These are phyloP conservation scores for Exsudoporus floridanus DNA, from an alignment of 1,284 basidiomycete species.

Conservation along the genomic window DNA sequence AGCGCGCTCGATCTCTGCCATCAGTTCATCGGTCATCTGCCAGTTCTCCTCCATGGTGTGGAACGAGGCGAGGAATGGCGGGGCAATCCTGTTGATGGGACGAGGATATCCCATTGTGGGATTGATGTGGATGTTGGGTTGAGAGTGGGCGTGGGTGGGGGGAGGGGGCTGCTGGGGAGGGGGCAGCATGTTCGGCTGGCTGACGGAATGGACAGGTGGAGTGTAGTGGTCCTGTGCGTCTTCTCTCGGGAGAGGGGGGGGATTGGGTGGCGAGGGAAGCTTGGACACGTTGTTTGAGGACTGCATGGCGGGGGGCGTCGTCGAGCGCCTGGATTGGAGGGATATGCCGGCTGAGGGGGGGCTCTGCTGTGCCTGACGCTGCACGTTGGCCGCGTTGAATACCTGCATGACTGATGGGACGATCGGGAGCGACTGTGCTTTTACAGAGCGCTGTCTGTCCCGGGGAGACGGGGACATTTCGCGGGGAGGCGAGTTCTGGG, in stretches of 20 bases:
- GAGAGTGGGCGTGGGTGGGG: slow-evolving; percentile 35
- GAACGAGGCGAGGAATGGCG: slow-evolving; percentile 55
- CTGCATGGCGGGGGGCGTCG: slow-evolving; percentile 39
- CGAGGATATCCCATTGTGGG: slow-evolving; percentile 53
- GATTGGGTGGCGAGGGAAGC: slow-evolving; percentile 42
- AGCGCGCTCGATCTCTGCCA: slow-evolving; percentile 67
- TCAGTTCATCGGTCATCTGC: slow-evolving; percentile 65
- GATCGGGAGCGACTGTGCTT: slow-evolving; percentile 61
- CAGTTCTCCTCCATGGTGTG: slow-evolving; percentile 55
- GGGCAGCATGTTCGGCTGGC: slow-evolving; percentile 27
- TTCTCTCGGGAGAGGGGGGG: slow-evolving; percentile 25
- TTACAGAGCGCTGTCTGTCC: slow-evolving; percentile 56
- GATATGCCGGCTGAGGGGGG: slow-evolving; percentile 54
- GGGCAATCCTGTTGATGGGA: slow-evolving; percentile 53
- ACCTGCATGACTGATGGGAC: slow-evolving; percentile 55
- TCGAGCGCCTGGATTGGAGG: slow-evolving; percentile 42
- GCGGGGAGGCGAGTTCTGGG: slow-evolving; percentile 48
- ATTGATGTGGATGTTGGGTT: slow-evolving; percentile 35
- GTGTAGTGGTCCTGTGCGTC: slow-evolving; percentile 34
- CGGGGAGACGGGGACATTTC: slow-evolving; percentile 70
- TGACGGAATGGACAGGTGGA: slow-evolving; percentile 32
- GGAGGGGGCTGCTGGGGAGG: slow-evolving; percentile 16
- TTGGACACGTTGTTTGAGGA: slow-evolving; percentile 38
- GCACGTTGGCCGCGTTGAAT: slow-evolving; percentile 39
- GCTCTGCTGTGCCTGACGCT: slow-evolving; percentile 47